These are phyloP conservation scores for Leccinellum albellum DNA, from an alignment of 768 basidiomycete genomes.

Conservation along the genomic window DNA sequence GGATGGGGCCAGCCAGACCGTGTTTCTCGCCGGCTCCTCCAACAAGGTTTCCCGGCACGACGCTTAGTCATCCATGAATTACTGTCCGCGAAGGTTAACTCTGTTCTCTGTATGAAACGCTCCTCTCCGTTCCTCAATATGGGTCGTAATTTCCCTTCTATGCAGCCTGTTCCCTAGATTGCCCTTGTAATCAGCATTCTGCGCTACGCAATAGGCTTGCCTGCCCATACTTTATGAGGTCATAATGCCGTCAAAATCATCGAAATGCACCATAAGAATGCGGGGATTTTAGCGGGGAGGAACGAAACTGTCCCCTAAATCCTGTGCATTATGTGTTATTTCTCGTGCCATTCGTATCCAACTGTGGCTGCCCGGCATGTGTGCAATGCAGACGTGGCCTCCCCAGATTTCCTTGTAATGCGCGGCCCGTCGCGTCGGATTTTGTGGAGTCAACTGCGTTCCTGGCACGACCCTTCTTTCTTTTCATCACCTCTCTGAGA, in stretches of 20 bases:
- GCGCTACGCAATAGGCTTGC: background rate
- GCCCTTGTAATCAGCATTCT: background rate
- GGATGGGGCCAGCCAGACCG: background rate
- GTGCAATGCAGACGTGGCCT: background rate
- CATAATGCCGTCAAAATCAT: background rate
- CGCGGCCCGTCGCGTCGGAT: background rate
- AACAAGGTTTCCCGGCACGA: constrained; percentile 27
- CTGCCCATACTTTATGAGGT: background rate
- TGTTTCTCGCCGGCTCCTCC: background rate
- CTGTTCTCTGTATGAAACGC: background rate
- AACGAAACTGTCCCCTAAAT: background rate
- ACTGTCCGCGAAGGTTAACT: constrained; percentile 26
- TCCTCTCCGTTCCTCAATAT: background rate
- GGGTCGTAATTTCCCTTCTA: background rate
- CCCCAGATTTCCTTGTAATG: background rate
- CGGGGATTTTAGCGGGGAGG: background rate
- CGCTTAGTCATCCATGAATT: constrained; percentile 28
- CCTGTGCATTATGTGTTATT: background rate
- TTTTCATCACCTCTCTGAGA: background rate
- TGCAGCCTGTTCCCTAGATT: background rate
- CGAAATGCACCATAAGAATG: background rate
- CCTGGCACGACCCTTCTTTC: background rate
- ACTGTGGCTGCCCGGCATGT: background rate
- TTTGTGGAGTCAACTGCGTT: background rate
- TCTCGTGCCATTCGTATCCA: background rate